Percentiles rank a stretch among this genome's conserved stretches.
phyloP scores from a whole-genome alignment of 108 stramenopile species.

The Fragilariopsis cylindrus region DNA sequence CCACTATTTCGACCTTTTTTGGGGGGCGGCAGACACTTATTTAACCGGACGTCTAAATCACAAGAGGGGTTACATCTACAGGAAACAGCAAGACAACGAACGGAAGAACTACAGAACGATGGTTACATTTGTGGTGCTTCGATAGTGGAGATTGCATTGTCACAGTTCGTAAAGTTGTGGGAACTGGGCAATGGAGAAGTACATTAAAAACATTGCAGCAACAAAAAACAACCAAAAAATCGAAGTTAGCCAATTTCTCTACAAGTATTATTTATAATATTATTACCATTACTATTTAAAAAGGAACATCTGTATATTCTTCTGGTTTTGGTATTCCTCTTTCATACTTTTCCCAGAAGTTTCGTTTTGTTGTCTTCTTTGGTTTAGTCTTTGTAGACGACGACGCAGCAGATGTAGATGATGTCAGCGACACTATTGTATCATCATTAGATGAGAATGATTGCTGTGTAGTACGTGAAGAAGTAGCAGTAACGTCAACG shows the following conservation, averaged over 20 bases:
- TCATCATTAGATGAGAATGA: too few relatives aligned
- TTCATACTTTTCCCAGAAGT: conserved; percentile 39
- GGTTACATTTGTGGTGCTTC: neutral
- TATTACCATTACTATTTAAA: conserved; percentile 18
- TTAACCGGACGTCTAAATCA: too few relatives aligned
- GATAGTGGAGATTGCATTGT: neutral
- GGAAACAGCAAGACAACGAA: too few relatives aligned
- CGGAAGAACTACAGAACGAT: neutral
- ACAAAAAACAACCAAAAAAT: neutral
- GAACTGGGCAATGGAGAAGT: neutral
- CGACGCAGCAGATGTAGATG: too few relatives aligned
- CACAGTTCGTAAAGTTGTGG: neutral
- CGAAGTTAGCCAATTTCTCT: neutral
- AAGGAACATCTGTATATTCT: conserved; percentile 62
- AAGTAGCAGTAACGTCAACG: too few relatives aligned
- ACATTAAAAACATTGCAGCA: neutral
- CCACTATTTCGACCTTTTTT: too few relatives aligned
- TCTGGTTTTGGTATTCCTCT: conserved; percentile 56
- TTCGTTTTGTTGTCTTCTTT: conserved; percentile 18
- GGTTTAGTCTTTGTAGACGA: neutral
- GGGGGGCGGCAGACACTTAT: too few relatives aligned
- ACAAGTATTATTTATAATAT: neutral
- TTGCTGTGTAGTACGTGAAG: too few relatives aligned
- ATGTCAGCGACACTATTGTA: too few relatives aligned
- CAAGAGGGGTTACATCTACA: too few relatives aligned